Conservation (phyloP, 495 filamentous ascomycete genomes). For the Annulohypoxylon nitens region DNA sequence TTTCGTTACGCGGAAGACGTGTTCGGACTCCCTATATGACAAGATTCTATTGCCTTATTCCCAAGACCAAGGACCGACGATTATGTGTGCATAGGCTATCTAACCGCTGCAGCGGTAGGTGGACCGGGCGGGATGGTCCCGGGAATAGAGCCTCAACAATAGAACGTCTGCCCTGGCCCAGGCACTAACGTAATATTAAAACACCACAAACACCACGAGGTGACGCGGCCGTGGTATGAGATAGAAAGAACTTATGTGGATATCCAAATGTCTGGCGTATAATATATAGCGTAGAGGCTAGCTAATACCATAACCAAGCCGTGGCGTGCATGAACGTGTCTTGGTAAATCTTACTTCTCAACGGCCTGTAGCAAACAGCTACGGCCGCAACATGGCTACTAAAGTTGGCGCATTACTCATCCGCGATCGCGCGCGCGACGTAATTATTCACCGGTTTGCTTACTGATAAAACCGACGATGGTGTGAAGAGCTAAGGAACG, state of each 20-base stretch:
- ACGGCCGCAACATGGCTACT: neutral
- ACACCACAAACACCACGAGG: neutral
- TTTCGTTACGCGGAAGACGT: neutral
- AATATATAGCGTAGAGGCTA: neutral
- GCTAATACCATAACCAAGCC: neutral
- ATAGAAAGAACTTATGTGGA: neutral
- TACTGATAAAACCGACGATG: neutral
- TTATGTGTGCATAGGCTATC: neutral
- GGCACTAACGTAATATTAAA: neutral
- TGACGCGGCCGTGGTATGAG: neutral
- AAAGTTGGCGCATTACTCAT: neutral
- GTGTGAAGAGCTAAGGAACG: neutral
- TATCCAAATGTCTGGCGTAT: neutral
- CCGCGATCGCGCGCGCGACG: neutral
- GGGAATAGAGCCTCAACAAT: slow-evolving; percentile 4
- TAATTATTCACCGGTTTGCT: neutral
- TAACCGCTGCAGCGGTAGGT: neutral
- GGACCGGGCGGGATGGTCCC: neutral
- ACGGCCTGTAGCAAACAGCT: neutral
- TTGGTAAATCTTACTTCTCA: neutral
- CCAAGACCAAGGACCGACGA: neutral
- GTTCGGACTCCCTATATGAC: neutral
- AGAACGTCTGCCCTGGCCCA: neutral
- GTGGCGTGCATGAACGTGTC: neutral
- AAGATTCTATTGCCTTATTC: neutral